Percentiles rank a stretch among this genome's conserved stretches.
phyloP scores from a whole-genome alignment of 1,139 yeast species.

The Debaryomyces fabryi region DNA sequence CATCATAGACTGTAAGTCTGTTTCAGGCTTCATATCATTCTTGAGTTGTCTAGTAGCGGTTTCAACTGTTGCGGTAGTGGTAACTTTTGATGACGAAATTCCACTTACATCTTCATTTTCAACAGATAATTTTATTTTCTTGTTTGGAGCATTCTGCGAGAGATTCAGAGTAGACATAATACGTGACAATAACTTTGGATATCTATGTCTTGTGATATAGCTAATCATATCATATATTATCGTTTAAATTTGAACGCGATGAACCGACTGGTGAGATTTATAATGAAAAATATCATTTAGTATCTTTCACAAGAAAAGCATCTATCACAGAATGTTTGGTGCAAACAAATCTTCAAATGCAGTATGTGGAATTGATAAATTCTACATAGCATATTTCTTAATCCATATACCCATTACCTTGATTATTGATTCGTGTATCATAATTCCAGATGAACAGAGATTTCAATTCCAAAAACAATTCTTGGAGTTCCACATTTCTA shows the following conservation, averaged over 20 bases:
- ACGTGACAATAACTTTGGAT: background rate
- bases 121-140: conserved; percentile 4
- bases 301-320: background rate
- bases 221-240: background rate
- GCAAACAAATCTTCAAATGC: background rate
- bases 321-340: background rate
- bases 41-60: background rate
- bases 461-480: conserved; percentile 50
- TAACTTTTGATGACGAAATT: background rate
- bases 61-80: background rate
- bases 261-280: background rate
- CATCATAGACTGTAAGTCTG: conserved; percentile 9
- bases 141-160: conserved; percentile 3
- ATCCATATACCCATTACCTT: conserved; percentile 77
- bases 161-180: conserved; percentile 1
- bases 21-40: background rate
- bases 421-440: conserved; percentile 71
- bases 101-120: background rate
- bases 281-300: background rate
- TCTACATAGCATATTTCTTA: conserved; percentile 51
- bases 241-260: background rate
- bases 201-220: background rate
- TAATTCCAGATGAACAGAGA: conserved; percentile 58
- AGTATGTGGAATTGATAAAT: conserved; percentile 36
- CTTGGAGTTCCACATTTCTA: conserved; percentile 57